phyloP scores from a whole-genome alignment of 2,329 filamentous ascomycete species.

The Cercospora sojina region DNA sequence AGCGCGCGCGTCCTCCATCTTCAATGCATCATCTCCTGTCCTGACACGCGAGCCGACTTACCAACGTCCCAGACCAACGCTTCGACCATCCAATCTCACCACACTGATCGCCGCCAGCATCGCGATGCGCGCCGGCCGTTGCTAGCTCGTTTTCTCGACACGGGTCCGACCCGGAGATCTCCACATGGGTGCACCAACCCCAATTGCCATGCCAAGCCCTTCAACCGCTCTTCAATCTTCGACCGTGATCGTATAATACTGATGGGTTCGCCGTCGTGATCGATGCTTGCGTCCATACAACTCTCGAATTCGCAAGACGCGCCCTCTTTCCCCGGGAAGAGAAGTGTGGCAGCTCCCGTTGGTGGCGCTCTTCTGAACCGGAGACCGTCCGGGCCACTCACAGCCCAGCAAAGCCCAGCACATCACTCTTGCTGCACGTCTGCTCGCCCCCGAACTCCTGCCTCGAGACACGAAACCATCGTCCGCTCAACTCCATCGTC shows the following conservation, averaged over 20 bases:
- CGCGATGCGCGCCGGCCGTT: not conserved
- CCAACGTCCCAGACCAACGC: not conserved
- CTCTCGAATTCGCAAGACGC: not conserved
- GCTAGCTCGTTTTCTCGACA: not conserved
- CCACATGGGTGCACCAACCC: conserved; percentile 4
- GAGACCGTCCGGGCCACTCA: not conserved
- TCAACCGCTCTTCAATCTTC: not conserved
- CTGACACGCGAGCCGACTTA: not conserved
- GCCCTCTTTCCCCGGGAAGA: not conserved
- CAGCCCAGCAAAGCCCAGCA: not conserved
- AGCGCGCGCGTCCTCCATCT: not conserved
- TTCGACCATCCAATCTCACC: conserved; percentile 11
- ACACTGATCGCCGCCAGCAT: conserved; percentile 12
- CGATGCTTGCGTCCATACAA: not conserved
- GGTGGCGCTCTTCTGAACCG: not conserved
- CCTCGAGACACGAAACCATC: not conserved
- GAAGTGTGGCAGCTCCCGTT: not conserved
- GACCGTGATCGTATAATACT: not conserved
- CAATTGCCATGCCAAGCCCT: not conserved
- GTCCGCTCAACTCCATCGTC: not conserved
- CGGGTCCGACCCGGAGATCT: conserved; percentile 5
- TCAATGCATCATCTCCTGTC: not conserved
- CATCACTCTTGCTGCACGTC: not conserved
- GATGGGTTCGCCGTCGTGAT: not conserved
- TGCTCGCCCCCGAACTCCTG: not conserved